phyloP scores from a whole-genome alignment of 1,284 basidiomycete species.

The Nidula niveotomentosa region DNA sequence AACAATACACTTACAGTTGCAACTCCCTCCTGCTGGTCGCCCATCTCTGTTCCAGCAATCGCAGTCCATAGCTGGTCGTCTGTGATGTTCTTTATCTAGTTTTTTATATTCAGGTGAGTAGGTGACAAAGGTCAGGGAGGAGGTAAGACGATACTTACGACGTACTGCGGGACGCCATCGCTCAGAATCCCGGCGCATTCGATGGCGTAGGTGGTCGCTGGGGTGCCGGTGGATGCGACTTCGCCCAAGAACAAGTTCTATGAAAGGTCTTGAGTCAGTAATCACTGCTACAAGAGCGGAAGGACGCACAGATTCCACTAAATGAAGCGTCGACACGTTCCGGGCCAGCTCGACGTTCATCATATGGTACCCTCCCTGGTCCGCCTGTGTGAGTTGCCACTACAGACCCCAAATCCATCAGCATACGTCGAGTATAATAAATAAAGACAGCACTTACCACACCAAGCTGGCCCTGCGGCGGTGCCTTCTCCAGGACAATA shows the following conservation, averaged over 20 bases:
- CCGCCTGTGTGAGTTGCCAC: not conserved
- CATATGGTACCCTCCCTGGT: not conserved
- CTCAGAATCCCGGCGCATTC: not conserved
- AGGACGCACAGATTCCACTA: not conserved
- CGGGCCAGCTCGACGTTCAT: not conserved
- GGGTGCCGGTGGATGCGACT: not conserved
- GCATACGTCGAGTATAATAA: not conserved
- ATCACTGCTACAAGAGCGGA: not conserved
- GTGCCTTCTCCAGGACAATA: not conserved
- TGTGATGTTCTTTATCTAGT: not conserved
- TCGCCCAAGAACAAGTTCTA: not conserved
- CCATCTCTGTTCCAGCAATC: not conserved
- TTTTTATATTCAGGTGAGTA: not conserved
- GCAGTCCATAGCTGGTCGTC: not conserved
- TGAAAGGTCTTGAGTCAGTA: not conserved
- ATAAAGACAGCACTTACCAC: not conserved
- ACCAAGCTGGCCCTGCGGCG: not conserved
- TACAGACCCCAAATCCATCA: not conserved
- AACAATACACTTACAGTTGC: not conserved
- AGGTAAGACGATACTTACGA: too few relatives aligned
- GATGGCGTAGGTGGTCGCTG: not conserved
- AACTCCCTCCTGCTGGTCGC: not conserved
- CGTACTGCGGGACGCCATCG: too few relatives aligned
- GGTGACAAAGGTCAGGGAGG: too few relatives aligned
- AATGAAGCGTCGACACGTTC: not conserved